phyloP scores from a whole-genome alignment of 2,329 filamentous ascomycete genomes.

The Pestalotiopsis sp. region DNA sequence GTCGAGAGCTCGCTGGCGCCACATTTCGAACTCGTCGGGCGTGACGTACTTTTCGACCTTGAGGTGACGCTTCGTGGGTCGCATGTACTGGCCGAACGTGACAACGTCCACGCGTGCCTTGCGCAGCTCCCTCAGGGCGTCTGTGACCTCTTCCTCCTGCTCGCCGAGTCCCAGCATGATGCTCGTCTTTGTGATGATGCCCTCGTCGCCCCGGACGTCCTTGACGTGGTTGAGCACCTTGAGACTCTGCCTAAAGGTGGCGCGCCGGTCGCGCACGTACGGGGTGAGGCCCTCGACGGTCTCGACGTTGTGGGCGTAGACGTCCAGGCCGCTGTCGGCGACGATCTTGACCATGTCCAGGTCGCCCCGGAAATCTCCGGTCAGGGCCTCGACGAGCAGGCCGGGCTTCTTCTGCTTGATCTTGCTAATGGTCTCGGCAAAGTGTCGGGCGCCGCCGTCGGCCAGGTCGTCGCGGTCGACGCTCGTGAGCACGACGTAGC shows the following conservation, averaged over 20 bases:
- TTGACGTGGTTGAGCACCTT: constrained; percentile 82
- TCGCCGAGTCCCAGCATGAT: constrained; percentile 96
- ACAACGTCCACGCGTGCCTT: constrained; percentile 87
- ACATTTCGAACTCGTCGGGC: constrained; percentile 87
- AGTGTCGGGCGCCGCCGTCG: constrained; percentile 87
- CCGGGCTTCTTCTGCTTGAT: constrained; percentile 84
- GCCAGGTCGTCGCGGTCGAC: constrained; percentile 92
- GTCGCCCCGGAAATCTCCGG: constrained; percentile 86
- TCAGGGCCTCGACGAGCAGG: constrained; percentile 80
- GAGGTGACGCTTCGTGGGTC: constrained; percentile 96
- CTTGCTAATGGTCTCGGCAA: constrained; percentile 89
- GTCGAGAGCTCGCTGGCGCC: constrained; percentile 86
- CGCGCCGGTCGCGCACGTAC: constrained; percentile 84
- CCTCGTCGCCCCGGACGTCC: constrained; percentile 64
- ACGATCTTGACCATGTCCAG: constrained; percentile 85
- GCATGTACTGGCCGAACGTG: constrained; percentile 99
- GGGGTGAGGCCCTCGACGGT: constrained; percentile 91
- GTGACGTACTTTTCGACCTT: constrained; percentile 95
- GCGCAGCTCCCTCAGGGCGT: constrained; percentile 78
- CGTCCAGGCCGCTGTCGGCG: constrained; percentile 85
- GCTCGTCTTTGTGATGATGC: constrained; percentile 96
- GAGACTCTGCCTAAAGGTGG: constrained; percentile 85
- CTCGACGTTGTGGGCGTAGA: constrained; percentile 97
- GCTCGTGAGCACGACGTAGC: constrained; percentile 91
- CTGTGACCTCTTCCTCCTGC: constrained; percentile 82